Evolutionary conservation across 1,284 basidiomycete genomes (phyloP).

Genomic region (Phlebopus sp.): DNA sequence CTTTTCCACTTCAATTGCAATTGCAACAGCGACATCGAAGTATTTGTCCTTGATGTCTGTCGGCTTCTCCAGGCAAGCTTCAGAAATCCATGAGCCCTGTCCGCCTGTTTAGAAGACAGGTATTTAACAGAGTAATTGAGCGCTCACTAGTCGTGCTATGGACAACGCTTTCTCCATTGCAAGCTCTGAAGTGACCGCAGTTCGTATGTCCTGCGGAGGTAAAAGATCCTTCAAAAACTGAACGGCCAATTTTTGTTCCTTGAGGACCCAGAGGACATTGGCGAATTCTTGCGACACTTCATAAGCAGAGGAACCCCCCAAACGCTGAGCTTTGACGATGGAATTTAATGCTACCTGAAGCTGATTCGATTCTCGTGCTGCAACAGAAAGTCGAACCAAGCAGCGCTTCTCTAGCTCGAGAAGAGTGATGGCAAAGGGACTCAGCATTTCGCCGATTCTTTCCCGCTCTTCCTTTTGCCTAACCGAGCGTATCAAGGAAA

Average conservation of each 20-base stretch:
- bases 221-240: constrained; percentile 63
- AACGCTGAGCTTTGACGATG: constrained; percentile 67
- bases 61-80: constrained; percentile 82
- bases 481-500: constrained; percentile 75
- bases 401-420: constrained; percentile 66
- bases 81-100: constrained; percentile 87
- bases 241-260: constrained; percentile 83
- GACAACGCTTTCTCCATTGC: constrained; percentile 43
- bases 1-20: constrained; percentile 35
- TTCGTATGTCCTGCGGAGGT: constrained; percentile 14
- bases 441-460: constrained; percentile 69
- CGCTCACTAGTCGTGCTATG: constrained; percentile 59
- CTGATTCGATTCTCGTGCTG: constrained; percentile 70
- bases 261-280: constrained; percentile 85
- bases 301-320: constrained; percentile 50
- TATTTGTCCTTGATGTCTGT: constrained; percentile 69
- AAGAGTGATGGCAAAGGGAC: constrained; percentile 53
- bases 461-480: constrained; percentile 62
- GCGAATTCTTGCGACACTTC: constrained; percentile 81
- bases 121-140: not conserved
- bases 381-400: constrained; percentile 70
- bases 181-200: constrained; percentile 14
- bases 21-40: constrained; percentile 62
- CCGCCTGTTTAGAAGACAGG: not conserved
- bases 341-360: constrained; percentile 87